These are phyloP conservation scores for Tylopilus balloui DNA, from an alignment of 768 basidiomycete genomes.

Conservation along the genomic window DNA sequence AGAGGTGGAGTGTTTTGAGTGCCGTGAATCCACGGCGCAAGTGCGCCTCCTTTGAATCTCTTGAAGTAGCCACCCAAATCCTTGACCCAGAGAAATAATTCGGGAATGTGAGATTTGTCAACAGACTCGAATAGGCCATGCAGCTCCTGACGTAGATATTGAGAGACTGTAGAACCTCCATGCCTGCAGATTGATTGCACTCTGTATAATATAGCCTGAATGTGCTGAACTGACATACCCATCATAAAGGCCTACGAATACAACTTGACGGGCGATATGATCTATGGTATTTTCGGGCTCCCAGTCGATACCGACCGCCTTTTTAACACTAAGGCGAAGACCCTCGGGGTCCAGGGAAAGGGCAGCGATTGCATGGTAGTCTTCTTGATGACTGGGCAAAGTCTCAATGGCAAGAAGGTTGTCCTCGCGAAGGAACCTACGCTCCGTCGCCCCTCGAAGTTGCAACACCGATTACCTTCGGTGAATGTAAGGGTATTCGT, in stretches of 20 bases:
- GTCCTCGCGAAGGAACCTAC: slow-evolving; percentile 34
- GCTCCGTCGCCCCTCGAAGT: slow-evolving; percentile 72
- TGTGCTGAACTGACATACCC: slow-evolving; percentile 48
- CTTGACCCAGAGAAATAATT: slow-evolving; percentile 71
- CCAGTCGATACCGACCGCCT: slow-evolving; percentile 66
- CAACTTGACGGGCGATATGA: slow-evolving; percentile 64
- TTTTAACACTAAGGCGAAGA: slow-evolving; percentile 59
- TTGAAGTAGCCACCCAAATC: slow-evolving; percentile 88
- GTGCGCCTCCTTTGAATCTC: slow-evolving; percentile 76
- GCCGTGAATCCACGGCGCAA: slow-evolving; percentile 59
- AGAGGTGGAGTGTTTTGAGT: slow-evolving; percentile 35
- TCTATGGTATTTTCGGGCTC: slow-evolving; percentile 52
- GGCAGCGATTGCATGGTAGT: slow-evolving; percentile 73
- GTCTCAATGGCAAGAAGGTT: slow-evolving; percentile 4
- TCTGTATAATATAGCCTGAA: not conserved
- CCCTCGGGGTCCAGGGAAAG: slow-evolving; percentile 76
- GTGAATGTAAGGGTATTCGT: slow-evolving; percentile 68
- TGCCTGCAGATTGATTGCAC: slow-evolving; percentile 54
- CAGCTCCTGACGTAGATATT: slow-evolving; percentile 79
- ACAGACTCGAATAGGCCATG: slow-evolving; percentile 82
- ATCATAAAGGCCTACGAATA: slow-evolving; percentile 89
- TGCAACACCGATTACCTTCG: slow-evolving; percentile 73
- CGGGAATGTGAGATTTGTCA: slow-evolving; percentile 65
- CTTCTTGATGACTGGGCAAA: slow-evolving; percentile 75
- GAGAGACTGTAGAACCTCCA: slow-evolving; percentile 86